phyloP scores from a whole-genome alignment of 345 rosid species.

The Mercurialis annua region DNA sequence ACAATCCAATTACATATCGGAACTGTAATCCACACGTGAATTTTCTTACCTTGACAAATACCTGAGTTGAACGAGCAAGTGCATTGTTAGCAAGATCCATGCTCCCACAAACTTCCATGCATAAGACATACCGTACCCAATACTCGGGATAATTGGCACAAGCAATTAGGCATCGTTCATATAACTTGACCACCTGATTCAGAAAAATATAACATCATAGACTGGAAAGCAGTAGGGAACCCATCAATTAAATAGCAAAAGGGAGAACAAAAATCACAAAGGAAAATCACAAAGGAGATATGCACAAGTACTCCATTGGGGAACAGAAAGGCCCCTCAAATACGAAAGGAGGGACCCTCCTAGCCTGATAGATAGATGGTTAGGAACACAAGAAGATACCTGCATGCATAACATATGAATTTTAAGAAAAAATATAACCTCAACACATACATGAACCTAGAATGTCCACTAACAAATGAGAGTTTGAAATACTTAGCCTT shows the following conservation, averaged over 20 bases:
- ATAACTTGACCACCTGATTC: slow-evolving; percentile 78
- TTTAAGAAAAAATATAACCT: slow-evolving; percentile 55
- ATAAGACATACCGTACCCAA: slow-evolving; percentile 82
- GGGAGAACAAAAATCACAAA: slow-evolving; percentile 50
- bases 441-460: slow-evolving; percentile 62
- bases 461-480: slow-evolving; percentile 73
- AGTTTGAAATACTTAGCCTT: slow-evolving; percentile 94
- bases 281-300: slow-evolving; percentile 66
- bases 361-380: slow-evolving; percentile 90
- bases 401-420: slow-evolving; percentile 93
- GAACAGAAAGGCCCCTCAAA: slow-evolving; percentile 90
- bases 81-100: slow-evolving; percentile 88
- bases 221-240: slow-evolving; percentile 14
- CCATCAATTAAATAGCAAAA: slow-evolving; percentile 20
- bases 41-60: slow-evolving; percentile 83
- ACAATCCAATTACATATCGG: neutral
- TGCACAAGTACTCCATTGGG: slow-evolving; percentile 82
- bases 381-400: slow-evolving; percentile 93
- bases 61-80: slow-evolving; percentile 87
- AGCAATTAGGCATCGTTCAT: slow-evolving; percentile 92
- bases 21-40: neutral
- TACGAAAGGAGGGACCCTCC: slow-evolving; percentile 89
- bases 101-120: slow-evolving; percentile 77
- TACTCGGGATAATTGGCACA: slow-evolving; percentile 94
- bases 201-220: slow-evolving; percentile 23